Evolutionary conservation across 2,329 filamentous ascomycete species (phyloP).

Genomic region (Lasiodiplodia hormozganensis): DNA sequence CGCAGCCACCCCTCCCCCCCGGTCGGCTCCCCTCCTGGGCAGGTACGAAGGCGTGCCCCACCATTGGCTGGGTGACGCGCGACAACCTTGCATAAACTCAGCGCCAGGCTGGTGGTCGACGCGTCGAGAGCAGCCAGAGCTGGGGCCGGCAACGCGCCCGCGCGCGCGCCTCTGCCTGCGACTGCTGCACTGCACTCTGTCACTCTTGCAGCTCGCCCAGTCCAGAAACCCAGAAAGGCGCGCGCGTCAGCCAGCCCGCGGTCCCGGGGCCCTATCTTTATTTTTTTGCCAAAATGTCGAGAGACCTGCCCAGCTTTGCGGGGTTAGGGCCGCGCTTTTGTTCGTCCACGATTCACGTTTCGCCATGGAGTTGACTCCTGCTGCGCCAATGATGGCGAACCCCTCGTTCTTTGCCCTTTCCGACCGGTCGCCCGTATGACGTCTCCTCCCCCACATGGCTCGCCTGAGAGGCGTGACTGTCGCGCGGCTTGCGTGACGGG

Average conservation of each 20-base stretch:
- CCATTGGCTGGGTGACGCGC: conserved; percentile 24
- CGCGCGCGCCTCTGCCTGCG: background rate
- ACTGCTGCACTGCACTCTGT: background rate
- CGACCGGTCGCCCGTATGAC: conserved; percentile 8
- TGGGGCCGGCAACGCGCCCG: background rate
- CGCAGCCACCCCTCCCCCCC: background rate
- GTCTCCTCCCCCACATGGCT: conserved; percentile 1
- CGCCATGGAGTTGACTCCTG: background rate
- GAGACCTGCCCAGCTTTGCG: background rate
- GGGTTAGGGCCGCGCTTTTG: background rate
- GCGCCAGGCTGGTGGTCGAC: conserved; percentile 7
- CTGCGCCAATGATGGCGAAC: background rate
- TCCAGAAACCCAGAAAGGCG: background rate
- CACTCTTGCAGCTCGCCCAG: background rate
- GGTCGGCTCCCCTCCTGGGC: conserved; percentile 14
- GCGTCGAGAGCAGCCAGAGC: conserved; percentile 6
- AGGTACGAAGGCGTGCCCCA: conserved; percentile 22
- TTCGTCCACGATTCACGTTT: background rate
- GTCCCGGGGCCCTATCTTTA: background rate
- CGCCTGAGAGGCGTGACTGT: background rate
- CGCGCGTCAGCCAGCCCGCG: background rate
- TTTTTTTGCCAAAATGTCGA: background rate
- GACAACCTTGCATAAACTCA: conserved; percentile 24
- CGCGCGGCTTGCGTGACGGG: background rate
- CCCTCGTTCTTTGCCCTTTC: background rate